Conservation (phyloP, 1,284 basidiomycete species). For the Trichosporon faecale region DNA sequence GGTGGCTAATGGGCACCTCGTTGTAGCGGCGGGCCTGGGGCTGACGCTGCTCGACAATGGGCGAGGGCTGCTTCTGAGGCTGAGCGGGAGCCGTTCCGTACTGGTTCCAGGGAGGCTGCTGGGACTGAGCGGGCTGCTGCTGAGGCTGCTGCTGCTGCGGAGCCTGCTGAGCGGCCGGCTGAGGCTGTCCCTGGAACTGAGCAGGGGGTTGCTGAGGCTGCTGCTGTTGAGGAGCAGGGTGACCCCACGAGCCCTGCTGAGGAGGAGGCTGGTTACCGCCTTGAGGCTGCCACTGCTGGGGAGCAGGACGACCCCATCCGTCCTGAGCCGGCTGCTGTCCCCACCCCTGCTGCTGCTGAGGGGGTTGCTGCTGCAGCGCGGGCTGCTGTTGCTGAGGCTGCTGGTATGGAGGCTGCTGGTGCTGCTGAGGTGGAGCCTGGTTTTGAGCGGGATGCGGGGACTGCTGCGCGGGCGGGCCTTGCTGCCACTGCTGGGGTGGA, state of each 20-base stretch:
- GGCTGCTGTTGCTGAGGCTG: not conserved
- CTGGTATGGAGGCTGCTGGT: not conserved
- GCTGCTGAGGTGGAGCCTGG: not conserved
- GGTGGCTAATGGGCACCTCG: not conserved
- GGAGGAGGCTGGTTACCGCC: not conserved
- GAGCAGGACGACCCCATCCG: not conserved
- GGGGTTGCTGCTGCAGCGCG: not conserved
- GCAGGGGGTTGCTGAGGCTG: not conserved
- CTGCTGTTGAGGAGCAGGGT: not conserved
- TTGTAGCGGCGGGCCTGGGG: not conserved
- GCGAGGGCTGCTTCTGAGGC: not conserved
- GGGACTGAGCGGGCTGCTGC: not conserved
- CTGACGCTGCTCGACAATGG: not conserved
- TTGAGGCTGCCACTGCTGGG: not conserved
- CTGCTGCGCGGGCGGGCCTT: not conserved
- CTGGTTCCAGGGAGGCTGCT: slow-evolving; percentile 5
- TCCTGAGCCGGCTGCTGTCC: not conserved
- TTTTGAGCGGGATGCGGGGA: not conserved
- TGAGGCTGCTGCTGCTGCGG: not conserved
- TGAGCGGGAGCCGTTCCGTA: not conserved
- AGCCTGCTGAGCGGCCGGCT: not conserved
- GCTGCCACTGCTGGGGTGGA: not conserved
- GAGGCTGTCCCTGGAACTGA: not conserved
- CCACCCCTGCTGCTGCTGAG: not conserved
- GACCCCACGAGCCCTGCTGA: not conserved